phyloP scores from a whole-genome alignment of 2,329 filamentous ascomycete genomes.

The Ceratocystis huliohia region DNA sequence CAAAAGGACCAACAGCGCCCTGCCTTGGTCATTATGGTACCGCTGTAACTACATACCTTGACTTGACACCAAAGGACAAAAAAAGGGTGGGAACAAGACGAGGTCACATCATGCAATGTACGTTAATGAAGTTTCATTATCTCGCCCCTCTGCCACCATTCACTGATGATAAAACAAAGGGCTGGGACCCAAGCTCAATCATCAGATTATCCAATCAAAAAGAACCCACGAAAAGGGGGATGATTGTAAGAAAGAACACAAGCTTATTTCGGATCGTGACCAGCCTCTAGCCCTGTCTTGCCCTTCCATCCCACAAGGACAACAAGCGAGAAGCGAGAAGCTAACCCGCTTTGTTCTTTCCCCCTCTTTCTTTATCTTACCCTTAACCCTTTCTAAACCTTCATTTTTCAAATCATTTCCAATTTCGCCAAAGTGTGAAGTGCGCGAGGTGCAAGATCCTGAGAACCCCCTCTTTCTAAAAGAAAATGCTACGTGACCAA shows the following conservation, averaged over 20 bases:
- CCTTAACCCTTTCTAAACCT: neutral
- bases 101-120: neutral
- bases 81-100: neutral
- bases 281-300: no score
- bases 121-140: neutral
- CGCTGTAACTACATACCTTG: no score
- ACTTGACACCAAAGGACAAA: no score
- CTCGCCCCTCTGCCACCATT: neutral
- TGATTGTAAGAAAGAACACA: neutral
- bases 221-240: neutral
- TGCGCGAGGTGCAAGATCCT: neutral
- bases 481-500: neutral
- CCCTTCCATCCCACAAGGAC: neutral
- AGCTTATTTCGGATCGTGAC: neutral
- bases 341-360: neutral
- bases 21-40: no score
- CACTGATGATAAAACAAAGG: neutral
- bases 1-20: no score
- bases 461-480: no score
- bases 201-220: neutral
- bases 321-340: neutral
- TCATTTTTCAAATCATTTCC: neutral
- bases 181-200: neutral
- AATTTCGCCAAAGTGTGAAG: constrained; percentile 11
- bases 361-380: neutral